Conservation (phyloP, 177 flowering plant genomes). For the Vitis hybrid region DNA sequence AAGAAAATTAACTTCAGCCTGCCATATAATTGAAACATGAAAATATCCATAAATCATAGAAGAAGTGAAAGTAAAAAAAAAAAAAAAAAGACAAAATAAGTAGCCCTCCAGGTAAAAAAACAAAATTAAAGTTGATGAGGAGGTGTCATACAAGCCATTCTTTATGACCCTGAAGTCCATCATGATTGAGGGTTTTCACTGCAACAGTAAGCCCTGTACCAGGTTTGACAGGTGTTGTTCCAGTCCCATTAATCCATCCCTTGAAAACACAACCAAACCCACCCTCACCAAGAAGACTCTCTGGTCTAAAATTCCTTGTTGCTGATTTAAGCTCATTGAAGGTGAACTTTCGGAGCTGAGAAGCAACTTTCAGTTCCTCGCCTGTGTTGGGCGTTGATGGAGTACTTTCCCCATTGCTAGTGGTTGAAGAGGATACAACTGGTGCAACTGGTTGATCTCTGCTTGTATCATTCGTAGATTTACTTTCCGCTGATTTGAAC, state of each 20-base stretch:
- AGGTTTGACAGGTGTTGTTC: slow-evolving; percentile 44
- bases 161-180: slow-evolving; percentile 60
- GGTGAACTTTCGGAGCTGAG: slow-evolving; percentile 50
- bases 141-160: slow-evolving; percentile 40
- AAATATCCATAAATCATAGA: background rate
- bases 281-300: slow-evolving; percentile 55
- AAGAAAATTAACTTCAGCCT: slow-evolving; percentile 43
- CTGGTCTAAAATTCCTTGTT: slow-evolving; percentile 51
- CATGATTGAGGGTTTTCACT: slow-evolving; percentile 54
- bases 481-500: slow-evolving; percentile 49
- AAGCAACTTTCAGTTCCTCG: slow-evolving; percentile 45
- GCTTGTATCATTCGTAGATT: slow-evolving; percentile 49
- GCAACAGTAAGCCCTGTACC: slow-evolving; percentile 58
- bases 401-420: slow-evolving; percentile 41
- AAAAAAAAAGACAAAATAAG: background rate
- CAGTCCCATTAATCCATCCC: slow-evolving; percentile 53
- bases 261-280: slow-evolving; percentile 61
- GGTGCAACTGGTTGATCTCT: slow-evolving; percentile 51
- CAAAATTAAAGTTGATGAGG: background rate
- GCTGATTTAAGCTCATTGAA: slow-evolving; percentile 44
- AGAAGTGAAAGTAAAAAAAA: background rate
- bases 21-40: slow-evolving; percentile 6
- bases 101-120: background rate
- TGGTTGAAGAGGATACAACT: slow-evolving; percentile 35
- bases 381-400: slow-evolving; percentile 37